Evolutionary conservation across 768 basidiomycete species (phyloP).

Genomic region (Myochromella boudieri): DNA sequence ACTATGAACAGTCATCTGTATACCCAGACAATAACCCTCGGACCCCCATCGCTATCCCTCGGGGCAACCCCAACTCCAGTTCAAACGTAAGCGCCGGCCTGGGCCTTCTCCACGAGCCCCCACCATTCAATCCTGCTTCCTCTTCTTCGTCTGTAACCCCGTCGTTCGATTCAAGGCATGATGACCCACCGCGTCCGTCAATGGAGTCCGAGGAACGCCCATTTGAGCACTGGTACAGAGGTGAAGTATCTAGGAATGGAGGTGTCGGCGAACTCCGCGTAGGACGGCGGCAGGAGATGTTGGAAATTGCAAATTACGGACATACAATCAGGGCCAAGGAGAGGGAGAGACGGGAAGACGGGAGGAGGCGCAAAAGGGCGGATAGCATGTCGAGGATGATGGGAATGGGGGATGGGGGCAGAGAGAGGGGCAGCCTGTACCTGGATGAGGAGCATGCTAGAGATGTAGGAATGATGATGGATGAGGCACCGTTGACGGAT

Average conservation of each 20-base stretch:
- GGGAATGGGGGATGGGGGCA: constrained; percentile 39
- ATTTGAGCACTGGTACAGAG: constrained; percentile 90
- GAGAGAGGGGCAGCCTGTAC: constrained; percentile 62
- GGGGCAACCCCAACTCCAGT: background rate
- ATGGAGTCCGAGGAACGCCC: constrained; percentile 80
- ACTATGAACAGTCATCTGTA: background rate
- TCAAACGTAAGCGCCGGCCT: constrained; percentile 24
- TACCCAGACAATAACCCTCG: constrained; percentile 6
- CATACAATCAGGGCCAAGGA: constrained; percentile 46
- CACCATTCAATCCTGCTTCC: constrained; percentile 54
- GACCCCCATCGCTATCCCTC: constrained; percentile 4
- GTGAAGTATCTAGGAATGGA: constrained; percentile 82
- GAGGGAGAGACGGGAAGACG: constrained; percentile 21
- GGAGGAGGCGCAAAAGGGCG: constrained; percentile 52
- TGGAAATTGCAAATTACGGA: constrained; percentile 86
- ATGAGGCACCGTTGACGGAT: constrained; percentile 77
- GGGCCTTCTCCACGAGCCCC: constrained; percentile 60
- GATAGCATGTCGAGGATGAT: constrained; percentile 62
- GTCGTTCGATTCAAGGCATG: constrained; percentile 27
- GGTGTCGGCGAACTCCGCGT: constrained; percentile 85
- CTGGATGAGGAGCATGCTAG: constrained; percentile 59
- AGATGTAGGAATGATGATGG: constrained; percentile 57
- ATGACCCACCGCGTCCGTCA: constrained; percentile 51
- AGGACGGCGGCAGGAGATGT: constrained; percentile 76
- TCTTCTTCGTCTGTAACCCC: constrained; percentile 46